Evolutionary conservation across 2,329 filamentous ascomycete genomes (phyloP), one percentile per base, ranked within the genome.

Genomic region (Trichoderma aggressivum): DNA sequence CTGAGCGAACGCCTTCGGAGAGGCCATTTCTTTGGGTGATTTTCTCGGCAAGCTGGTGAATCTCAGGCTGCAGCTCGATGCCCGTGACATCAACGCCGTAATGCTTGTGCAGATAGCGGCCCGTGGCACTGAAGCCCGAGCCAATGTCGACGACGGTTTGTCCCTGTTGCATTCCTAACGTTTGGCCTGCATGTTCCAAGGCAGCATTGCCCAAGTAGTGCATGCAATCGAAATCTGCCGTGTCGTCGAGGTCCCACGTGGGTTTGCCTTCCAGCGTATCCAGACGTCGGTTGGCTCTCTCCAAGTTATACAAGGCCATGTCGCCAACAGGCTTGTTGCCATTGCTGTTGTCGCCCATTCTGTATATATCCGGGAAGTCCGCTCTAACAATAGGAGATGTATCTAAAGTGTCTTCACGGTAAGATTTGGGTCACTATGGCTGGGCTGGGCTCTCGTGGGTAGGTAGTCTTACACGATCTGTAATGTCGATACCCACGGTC

Each of bases 161-260:
- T 2, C 63, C 50, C 12, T 11, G 50, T 28, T 43, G 30, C 63
- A 66, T 18, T 0, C 34, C 32, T 10, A 66, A 10, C 2, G 32
- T 28, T 21, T 21, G 24, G 24, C 30, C 18, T 24, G 63, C 63
- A 11, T 66, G 58, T 3, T 66, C 63, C 50, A 66, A 28, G 30
- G 63, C 63, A 16, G 16, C 2, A 16, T 66, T 53, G 24, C 63
- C 63, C 12, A 58, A n/a, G 24, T 66, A 66, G 63, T 66, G 63
- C 63, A 66, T 66, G 50, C 63, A 66, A 24, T 66, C 63, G n/a
- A 66, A 66, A 36, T 56, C 63, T 10, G 50, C 63, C 16, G 63
- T 66, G 50, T 66, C 63, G 7, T 24, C 24, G 63, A 66, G 63
- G 34, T 66, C 50, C 63, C 63, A 66, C 18, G 53, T 66, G 32